Conservation (phyloP, 768 basidiomycete genomes). For the Sporobolomyces phaffii region DNA sequence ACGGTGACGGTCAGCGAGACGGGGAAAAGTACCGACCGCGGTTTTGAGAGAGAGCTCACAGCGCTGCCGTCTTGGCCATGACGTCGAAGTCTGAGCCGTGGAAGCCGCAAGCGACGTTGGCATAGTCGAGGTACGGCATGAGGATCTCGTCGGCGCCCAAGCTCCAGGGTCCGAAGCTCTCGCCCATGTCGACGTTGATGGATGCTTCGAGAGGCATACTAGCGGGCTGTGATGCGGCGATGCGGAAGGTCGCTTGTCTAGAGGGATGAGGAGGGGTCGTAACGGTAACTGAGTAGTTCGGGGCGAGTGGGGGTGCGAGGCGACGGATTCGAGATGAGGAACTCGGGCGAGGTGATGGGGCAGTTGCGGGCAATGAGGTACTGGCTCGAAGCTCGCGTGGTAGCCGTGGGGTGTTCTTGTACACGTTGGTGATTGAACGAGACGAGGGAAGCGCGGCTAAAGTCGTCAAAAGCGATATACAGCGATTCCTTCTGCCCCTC, state of each 20-base stretch:
- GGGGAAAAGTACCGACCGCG: background rate
- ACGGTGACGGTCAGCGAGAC: background rate
- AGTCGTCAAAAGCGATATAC: too few species aligned
- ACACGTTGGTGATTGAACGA: too few species aligned
- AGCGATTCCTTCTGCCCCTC: too few species aligned
- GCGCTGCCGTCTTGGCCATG: constrained; percentile 59
- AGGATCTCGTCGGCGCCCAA: constrained; percentile 15
- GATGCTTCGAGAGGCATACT: constrained; percentile 4
- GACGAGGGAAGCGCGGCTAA: too few species aligned
- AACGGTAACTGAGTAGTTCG: background rate
- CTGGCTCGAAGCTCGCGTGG: too few species aligned
- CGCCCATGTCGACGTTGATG: constrained; percentile 29
- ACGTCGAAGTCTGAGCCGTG: constrained; percentile 62
- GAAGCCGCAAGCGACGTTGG: constrained; percentile 64
- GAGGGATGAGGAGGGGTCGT: background rate
- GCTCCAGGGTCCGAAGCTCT: constrained; percentile 5
- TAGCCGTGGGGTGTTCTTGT: too few species aligned
- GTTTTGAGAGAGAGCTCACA: constrained; percentile 39
- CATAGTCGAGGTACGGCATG: constrained; percentile 39
- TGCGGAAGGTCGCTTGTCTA: background rate
- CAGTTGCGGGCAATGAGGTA: too few species aligned
- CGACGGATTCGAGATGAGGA: background rate
- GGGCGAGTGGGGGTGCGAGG: background rate
- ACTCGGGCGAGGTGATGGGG: too few species aligned
- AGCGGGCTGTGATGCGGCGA: too few species aligned